Evolutionary conservation across 768 basidiomycete genomes (phyloP).

Genomic region (Postia placenta): DNA sequence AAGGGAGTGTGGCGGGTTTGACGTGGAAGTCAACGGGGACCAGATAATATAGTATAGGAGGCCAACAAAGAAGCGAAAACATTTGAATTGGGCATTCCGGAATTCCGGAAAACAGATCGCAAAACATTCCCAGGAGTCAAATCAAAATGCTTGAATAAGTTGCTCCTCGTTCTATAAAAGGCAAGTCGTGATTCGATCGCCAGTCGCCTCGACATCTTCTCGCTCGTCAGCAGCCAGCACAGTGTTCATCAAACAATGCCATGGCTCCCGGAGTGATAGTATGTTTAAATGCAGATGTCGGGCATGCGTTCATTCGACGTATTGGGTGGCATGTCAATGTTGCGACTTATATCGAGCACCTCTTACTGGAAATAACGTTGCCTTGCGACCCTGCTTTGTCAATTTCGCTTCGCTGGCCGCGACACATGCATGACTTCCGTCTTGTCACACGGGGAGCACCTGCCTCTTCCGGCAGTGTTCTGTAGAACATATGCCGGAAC

Average conservation of each 20-base stretch:
- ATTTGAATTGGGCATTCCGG: conserved; percentile 24
- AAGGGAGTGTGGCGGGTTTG: conserved; percentile 13
- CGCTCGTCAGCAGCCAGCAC: background rate
- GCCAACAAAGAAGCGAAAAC: conserved; percentile 23
- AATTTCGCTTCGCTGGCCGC: background rate
- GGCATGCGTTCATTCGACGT: too few relatives aligned
- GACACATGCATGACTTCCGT: background rate
- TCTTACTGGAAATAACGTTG: background rate
- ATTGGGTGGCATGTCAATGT: too few relatives aligned
- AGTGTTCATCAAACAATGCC: background rate
- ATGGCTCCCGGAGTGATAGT: too few relatives aligned
- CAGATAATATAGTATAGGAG: conserved; percentile 24
- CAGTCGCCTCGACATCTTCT: conserved; percentile 1
- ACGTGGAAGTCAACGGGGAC: conserved; percentile 12
- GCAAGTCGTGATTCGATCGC: conserved; percentile 12
- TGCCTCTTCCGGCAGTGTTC: background rate
- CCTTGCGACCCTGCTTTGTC: background rate
- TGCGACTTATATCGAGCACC: background rate
- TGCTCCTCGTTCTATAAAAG: conserved; percentile 12
- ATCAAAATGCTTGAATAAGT: conserved; percentile 16
- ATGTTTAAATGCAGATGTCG: too few relatives aligned
- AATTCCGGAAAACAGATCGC: conserved; percentile 26
- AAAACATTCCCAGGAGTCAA: conserved; percentile 23
- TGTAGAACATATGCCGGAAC: background rate
- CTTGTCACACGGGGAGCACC: background rate